These are phyloP conservation scores for Monosporascus sp. DNA, from an alignment of 2,329 filamentous ascomycete genomes.

Conservation along the genomic window DNA sequence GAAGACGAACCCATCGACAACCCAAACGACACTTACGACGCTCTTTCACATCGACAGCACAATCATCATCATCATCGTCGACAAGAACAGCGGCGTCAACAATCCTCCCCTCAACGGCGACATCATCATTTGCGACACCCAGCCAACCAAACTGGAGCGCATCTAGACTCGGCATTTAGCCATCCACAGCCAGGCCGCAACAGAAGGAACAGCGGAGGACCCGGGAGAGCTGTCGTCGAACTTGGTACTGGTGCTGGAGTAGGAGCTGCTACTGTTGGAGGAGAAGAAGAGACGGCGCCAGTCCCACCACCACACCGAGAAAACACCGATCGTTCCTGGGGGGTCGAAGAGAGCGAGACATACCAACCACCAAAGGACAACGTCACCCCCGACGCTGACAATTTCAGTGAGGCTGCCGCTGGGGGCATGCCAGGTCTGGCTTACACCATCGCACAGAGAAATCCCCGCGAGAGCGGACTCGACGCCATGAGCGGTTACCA, in stretches of 20 bases:
- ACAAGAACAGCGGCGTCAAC: no score
- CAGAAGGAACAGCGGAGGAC: conserved; percentile 25
- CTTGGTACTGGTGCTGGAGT: conserved; percentile 11
- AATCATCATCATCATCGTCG: no score
- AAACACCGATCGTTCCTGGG: conserved; percentile 14
- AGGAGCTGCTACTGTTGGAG: conserved; percentile 15
- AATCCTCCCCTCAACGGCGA: no score
- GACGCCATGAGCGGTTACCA: conserved; percentile 49
- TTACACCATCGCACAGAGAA: conserved; percentile 58
- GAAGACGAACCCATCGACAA: conserved; percentile 24
- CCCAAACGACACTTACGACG: conserved; percentile 8
- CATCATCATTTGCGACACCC: background rate
- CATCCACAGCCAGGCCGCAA: conserved; percentile 24
- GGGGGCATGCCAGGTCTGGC: conserved; percentile 66
- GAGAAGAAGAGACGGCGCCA: conserved; percentile 18
- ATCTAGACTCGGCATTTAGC: conserved; percentile 33
- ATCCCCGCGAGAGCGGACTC: conserved; percentile 59
- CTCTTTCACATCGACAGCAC: no score
- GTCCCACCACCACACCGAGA: conserved; percentile 22
- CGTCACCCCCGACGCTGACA: conserved; percentile 60
- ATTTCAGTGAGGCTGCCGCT: conserved; percentile 55
- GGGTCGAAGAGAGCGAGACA: conserved; percentile 8
- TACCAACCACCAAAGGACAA: conserved; percentile 26
- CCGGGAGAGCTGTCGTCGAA: conserved; percentile 11
- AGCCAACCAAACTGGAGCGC: conserved; percentile 16